phyloP scores from a whole-genome alignment of 345 rosid genomes.

The Citrus maxima region DNA sequence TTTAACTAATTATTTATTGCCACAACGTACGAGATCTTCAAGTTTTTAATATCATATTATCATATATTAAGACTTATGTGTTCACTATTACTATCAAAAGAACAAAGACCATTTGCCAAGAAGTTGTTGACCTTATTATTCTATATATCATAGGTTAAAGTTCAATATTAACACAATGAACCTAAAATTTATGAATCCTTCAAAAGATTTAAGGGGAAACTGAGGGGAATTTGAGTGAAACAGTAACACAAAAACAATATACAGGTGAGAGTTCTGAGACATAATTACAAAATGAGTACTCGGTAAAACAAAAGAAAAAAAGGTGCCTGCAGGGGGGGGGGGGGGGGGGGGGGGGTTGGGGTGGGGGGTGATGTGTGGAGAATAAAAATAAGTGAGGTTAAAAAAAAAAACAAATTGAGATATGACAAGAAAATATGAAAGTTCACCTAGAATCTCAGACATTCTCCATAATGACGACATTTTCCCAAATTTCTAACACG shows the following conservation, averaged over 20 bases:
- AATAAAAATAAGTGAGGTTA: background rate
- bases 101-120: background rate
- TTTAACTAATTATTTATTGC: background rate
- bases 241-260: background rate
- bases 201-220: background rate
- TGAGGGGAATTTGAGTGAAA: background rate
- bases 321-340: accelerated
- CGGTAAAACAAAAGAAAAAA: background rate
- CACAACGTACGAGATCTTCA: background rate
- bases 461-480: background rate
- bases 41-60: background rate
- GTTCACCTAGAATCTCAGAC: background rate
- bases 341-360: accelerated
- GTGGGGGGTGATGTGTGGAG: too few species aligned
- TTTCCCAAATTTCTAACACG: background rate
- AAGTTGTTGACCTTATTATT: background rate
- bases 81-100: background rate
- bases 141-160: constrained; percentile 1
- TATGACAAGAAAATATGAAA: background rate
- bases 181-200: background rate
- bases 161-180: background rate
- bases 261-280: background rate
- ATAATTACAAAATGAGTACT: too few species aligned
- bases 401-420: background rate
- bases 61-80: background rate